Evolutionary conservation across 225 moss, liverwort and hornwort species (phyloP).

Genomic region (Pseudoscleropodium purum): DNA sequence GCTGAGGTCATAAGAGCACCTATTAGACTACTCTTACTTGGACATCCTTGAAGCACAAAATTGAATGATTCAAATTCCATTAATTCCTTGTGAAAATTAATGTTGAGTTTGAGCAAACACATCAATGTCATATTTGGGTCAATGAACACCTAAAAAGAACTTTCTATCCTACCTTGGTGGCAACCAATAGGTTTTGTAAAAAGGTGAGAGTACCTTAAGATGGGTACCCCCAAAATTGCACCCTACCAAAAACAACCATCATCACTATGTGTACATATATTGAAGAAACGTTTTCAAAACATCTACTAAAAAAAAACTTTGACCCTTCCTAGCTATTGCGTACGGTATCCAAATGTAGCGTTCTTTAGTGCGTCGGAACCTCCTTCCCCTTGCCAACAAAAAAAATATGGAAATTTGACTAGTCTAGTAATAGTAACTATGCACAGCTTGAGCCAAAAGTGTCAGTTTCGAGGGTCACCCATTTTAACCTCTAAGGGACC

Average conservation of each 20-base stretch:
- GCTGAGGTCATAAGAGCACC: rapidly evolving
- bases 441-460: too few relatives aligned
- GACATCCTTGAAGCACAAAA: background rate
- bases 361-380: background rate
- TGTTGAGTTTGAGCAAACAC: background rate
- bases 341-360: rapidly evolving
- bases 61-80: background rate
- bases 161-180: rapidly evolving
- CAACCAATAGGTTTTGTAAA: background rate
- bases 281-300: background rate
- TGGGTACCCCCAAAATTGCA: background rate
- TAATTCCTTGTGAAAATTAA: background rate
- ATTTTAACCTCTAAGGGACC: too few relatives aligned
- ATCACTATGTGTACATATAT: background rate
- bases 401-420: too few relatives aligned
- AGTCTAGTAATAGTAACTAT: too few relatives aligned
- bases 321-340: too few relatives aligned
- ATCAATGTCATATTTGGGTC: background rate
- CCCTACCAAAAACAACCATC: background rate
- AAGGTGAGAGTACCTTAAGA: background rate
- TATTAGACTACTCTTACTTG: background rate
- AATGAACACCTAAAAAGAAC: rapidly evolving
- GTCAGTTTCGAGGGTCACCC: background rate
- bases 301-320: background rate
- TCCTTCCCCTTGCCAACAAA: background rate